Evolutionary conservation across 2,329 filamentous ascomycete genomes (phyloP).

Genomic region (Aspergillus sp.): DNA sequence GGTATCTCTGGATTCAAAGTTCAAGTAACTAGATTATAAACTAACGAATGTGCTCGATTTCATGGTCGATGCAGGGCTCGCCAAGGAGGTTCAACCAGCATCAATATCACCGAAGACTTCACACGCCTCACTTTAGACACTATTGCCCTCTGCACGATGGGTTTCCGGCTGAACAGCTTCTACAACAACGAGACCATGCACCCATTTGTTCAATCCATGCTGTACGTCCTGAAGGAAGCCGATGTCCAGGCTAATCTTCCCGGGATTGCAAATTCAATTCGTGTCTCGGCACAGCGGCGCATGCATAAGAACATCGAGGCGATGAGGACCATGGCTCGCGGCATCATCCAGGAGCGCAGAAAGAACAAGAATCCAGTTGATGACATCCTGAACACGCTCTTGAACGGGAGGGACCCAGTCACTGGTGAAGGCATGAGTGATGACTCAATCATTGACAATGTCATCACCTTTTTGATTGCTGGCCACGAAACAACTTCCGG

Average conservation of each 20-base stretch:
- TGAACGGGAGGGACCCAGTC: slow-evolving; percentile 66
- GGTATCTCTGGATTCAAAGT: too few relatives aligned
- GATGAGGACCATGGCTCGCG: slow-evolving; percentile 57
- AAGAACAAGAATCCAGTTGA: slow-evolving; percentile 58
- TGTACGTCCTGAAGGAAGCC: slow-evolving; percentile 60
- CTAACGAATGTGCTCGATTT: too few relatives aligned
- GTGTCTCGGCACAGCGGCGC: slow-evolving; percentile 28
- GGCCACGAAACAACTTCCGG: slow-evolving; percentile 73
- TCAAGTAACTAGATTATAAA: too few relatives aligned
- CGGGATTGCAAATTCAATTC: slow-evolving; percentile 47
- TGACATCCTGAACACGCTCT: slow-evolving; percentile 70
- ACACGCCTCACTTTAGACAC: slow-evolving; percentile 74
- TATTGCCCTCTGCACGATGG: slow-evolving; percentile 69
- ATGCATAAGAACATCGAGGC: slow-evolving; percentile 36
- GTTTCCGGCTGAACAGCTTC: slow-evolving; percentile 73
- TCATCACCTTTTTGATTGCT: slow-evolving; percentile 72
- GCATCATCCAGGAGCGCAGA: slow-evolving; percentile 63
- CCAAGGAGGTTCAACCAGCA: too few relatives aligned
- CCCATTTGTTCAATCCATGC: slow-evolving; percentile 70
- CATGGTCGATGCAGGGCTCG: too few relatives aligned
- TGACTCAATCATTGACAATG: slow-evolving; percentile 65
- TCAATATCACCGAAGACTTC: slow-evolving; percentile 68
- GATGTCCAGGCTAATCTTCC: slow-evolving; percentile 54
- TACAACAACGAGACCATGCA: slow-evolving; percentile 66
- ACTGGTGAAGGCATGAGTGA: slow-evolving; percentile 66